Conservation (phyloP, 2,329 filamentous ascomycete species). For the Tolypocladium nubicola region DNA sequence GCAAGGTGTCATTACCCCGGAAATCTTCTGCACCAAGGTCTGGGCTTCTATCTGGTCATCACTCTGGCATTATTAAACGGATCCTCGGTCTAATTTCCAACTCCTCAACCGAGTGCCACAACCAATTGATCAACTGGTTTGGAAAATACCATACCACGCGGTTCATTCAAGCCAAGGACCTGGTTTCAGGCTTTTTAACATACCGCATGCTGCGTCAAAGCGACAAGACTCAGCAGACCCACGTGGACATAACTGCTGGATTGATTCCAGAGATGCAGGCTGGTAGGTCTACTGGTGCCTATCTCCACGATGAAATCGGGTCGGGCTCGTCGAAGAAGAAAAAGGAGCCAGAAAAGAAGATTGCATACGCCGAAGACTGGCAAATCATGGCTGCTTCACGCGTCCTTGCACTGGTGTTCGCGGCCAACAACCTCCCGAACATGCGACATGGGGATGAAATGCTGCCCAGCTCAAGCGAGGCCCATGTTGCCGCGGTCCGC, state of each 20-base stretch:
- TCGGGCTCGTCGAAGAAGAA: conserved; percentile 40
- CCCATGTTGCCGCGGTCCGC: conserved; percentile 9
- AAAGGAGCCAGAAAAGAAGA: conserved; percentile 43
- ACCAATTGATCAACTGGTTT: conserved; percentile 69
- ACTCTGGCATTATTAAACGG: conserved; percentile 78
- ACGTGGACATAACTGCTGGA: conserved; percentile 51
- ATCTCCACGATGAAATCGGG: conserved; percentile 68
- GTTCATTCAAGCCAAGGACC: conserved; percentile 65
- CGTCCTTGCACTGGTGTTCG: conserved; percentile 71
- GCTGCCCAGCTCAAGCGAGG: conserved; percentile 11
- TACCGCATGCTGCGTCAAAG: conserved; percentile 66
- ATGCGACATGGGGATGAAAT: conserved; percentile 21
- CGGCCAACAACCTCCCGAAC: conserved; percentile 57
- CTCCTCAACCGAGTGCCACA: conserved; percentile 63
- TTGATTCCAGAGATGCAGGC: conserved; percentile 64
- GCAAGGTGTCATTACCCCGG: conserved; percentile 8
- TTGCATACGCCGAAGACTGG: conserved; percentile 75
- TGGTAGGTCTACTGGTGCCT: conserved; percentile 50
- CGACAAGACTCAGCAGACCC: conserved; percentile 51
- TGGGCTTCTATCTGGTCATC: conserved; percentile 47
- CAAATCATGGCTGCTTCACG: conserved; percentile 73
- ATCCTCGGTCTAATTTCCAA: conserved; percentile 73
- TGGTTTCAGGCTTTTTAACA: conserved; percentile 69
- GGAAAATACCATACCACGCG: conserved; percentile 55
- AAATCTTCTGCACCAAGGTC: conserved; percentile 16